Evolutionary conservation across 768 basidiomycete genomes (phyloP), one percentile per base, ranked within the genome.

Genomic region (Lactarius evosmus): DNA sequence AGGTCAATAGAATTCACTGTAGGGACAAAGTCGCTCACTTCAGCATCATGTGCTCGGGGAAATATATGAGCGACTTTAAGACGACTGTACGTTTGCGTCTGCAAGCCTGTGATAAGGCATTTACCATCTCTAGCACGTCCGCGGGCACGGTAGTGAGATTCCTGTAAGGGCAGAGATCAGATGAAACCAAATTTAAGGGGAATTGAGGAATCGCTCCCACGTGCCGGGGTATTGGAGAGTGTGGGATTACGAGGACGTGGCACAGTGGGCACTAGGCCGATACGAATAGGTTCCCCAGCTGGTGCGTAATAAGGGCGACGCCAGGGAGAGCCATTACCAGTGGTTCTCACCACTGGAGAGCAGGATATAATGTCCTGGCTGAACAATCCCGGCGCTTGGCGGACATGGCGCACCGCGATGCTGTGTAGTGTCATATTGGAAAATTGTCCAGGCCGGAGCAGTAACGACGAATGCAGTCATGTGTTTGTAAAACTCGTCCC

Each of bases 41-140:
- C 60, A 19, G 4, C 17, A n/a, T 55, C 41, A 38, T 61, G 61
- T 30, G 5, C 27, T 27, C 53, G 61, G 3, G 54, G 61, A 61
- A 61, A 61, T 36, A 55, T 61, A 34, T 61, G 61, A 2, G 34
- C 41, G 30, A 33, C 53, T 50, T 56, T 7, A 19, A 56, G 61
- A 36, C 54, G 34, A 36, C 61, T 56, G 41, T 34, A 46, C 2
- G 52, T 32, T n/a, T 33, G 54, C 41, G 60, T 27, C 27, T 36
- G 22, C 41, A 54, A 9, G 44, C 54, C 27, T 11, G 61, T 61
- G 17, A 61, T 36, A 16, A 61, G 46, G 32, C 54, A 49, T 49
- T 49, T 56, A 0, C 33, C 33, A 49, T 61, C 61, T 38, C 54
- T 56, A 3, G 3, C 12, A 14, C 53, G 33, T 9, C 17, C 54